A percentile compares a stretch with the other conserved stretches of the same genome.
Conservation (phyloP, 2,329 filamentous ascomycete genomes). For the Epichloe baconii region DNA sequence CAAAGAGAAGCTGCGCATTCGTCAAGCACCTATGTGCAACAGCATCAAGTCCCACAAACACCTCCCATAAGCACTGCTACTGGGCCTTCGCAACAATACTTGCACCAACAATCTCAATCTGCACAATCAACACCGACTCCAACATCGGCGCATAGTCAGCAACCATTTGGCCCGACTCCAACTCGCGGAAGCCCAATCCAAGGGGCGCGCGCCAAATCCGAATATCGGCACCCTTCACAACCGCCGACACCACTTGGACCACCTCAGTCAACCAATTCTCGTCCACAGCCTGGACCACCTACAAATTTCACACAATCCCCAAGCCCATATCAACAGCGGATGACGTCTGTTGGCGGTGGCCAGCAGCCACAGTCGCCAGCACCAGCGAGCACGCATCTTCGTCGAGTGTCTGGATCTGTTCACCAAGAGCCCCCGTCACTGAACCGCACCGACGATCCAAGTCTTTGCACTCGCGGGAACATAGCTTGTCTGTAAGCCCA, state of each 20-base stretch:
- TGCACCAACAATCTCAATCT: slow-evolving; percentile 42
- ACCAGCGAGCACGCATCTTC: slow-evolving; percentile 9
- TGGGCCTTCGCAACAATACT: slow-evolving; percentile 20
- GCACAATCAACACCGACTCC: slow-evolving; percentile 46
- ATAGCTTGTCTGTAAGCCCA: slow-evolving; percentile 64
- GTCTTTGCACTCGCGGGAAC: slow-evolving; percentile 50
- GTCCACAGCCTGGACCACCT: slow-evolving; percentile 29
- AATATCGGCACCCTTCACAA: slow-evolving; percentile 37
- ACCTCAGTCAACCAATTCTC: slow-evolving; percentile 25
- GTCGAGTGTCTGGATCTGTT: slow-evolving; percentile 24
- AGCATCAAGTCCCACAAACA: slow-evolving; percentile 32
- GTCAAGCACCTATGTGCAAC: slow-evolving; percentile 28
- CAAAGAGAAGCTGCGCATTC: slow-evolving; percentile 24
- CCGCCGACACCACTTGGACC: slow-evolving; percentile 40
- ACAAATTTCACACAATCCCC: slow-evolving; percentile 34
- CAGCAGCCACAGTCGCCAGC: slow-evolving; percentile 22
- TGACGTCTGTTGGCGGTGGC: slow-evolving; percentile 15
- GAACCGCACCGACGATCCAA: slow-evolving; percentile 36
- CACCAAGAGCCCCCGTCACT: slow-evolving; percentile 29
- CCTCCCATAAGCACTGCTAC: slow-evolving; percentile 34
- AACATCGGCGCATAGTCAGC: slow-evolving; percentile 48
- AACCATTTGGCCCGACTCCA: slow-evolving; percentile 37
- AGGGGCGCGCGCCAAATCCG: slow-evolving; percentile 28
- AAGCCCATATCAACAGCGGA: slow-evolving; percentile 47
- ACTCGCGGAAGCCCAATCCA: slow-evolving; percentile 40